Base-by-base conservation (phyloP, 2,329 filamentous ascomycete genomes). In the Penicillium sp. region DNA sequence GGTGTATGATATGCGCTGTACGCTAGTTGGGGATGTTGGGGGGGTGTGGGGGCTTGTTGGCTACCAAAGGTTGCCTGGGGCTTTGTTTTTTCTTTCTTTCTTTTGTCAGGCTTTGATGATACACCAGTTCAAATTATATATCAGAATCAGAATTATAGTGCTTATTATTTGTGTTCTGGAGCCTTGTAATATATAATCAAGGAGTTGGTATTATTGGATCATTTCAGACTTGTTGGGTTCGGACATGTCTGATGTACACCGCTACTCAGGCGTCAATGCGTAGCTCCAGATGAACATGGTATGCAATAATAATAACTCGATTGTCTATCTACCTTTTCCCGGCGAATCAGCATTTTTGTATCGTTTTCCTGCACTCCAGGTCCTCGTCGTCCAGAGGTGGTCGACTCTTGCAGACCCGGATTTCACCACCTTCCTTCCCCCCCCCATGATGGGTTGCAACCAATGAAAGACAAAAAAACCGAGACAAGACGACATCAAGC, bases 51-150 rank as follows among this genome's bases (percentile, higher is more conserved):
- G 19, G 31, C 38, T 54, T 31, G 40, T n/a, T 37, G 31, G 25
- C 21, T 29, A 31, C 29, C n/a, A 13, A 19, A 23, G 23, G 51
- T 25, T 54, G 29, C 45, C 45, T 48, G 9, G 3, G 31, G 33
- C 21, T 40, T 33, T 55, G 25, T 59, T 59, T 42, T 33, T 33
- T 33, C 10, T 33, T 12, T 58, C 41, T 48, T 51, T 47, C 43
- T 35, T 38, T 50, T 56, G 50, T 45, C 42, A 29, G 46, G 46
- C 33, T 54, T 59, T 50, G 53, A 59, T 56, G 57, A 59, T 59
- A 59, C 53, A 59, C 57, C 57, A 51, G 47, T 47, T 51, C 42
- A 59, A 59, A 59, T 56, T 59, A 59, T 59, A 59, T 59, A 59
- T 56, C 57, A 56, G 54, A 57, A 53, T 42, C 46, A 55, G 46